Conservation (phyloP, 768 basidiomycete genomes). For the Boletellus ananas region DNA sequence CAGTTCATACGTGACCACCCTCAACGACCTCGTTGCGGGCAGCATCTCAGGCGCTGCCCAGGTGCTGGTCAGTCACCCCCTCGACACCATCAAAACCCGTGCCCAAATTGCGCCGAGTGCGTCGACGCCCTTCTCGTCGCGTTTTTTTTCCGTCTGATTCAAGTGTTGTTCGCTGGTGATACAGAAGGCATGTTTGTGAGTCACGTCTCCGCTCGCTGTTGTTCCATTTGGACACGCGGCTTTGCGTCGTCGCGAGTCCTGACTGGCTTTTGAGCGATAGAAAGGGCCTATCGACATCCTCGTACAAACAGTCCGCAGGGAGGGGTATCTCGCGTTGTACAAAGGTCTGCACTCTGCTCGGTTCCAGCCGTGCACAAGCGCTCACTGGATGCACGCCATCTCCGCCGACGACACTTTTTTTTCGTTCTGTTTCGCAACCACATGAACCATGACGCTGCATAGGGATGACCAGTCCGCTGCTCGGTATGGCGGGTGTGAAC, state of each 20-base stretch:
- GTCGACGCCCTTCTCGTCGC: constrained; percentile 22
- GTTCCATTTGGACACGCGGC: neutral
- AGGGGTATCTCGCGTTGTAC: constrained; percentile 91
- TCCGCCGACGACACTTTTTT: no score
- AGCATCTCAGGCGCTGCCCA: constrained; percentile 93
- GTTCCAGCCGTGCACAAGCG: neutral
- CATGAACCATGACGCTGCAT: neutral
- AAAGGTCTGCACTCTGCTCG: constrained; percentile 57
- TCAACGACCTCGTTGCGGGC: constrained; percentile 84
- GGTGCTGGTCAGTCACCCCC: constrained; percentile 89
- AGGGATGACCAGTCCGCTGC: constrained; percentile 89
- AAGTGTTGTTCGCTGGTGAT: constrained; percentile 4
- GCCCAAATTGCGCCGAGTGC: constrained; percentile 84
- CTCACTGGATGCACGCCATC: neutral
- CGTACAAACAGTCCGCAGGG: constrained; percentile 71
- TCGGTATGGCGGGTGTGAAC: constrained; percentile 95
- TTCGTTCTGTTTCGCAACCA: neutral
- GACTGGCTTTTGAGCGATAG: constrained; percentile 34
- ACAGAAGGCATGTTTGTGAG: constrained; percentile 87
- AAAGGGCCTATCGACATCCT: constrained; percentile 95
- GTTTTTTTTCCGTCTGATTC: neutral
- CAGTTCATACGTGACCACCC: constrained; percentile 44
- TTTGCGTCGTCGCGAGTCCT: neutral
- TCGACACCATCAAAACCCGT: constrained; percentile 86
- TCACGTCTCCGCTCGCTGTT: constrained; percentile 36